Base-by-base conservation (phyloP, 306 rosid genomes). In the Fragaria iinumae region DNA sequence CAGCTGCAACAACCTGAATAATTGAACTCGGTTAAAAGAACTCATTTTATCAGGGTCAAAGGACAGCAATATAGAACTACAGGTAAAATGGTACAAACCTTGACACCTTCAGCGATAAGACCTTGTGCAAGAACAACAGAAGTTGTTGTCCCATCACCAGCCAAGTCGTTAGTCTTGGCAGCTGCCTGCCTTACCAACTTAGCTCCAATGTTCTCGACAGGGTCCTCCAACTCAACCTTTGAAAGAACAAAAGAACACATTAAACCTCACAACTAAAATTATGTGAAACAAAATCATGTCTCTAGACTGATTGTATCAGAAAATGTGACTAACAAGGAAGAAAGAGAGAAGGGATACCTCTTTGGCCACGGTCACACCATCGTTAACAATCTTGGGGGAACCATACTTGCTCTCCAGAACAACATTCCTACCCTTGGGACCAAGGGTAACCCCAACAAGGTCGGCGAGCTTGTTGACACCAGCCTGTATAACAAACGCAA, bases 391-490 rank as follows among this genome's bases (percentile, higher is more conserved):
- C 75, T 86, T 96, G 25, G 99, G 99, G 27, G 99, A 96, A 69
- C 99, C 99, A 76, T 96, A 96, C 81, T 96, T 96, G 93, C 99
- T 96, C 76, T 96, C 99, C 3, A 96, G 76, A 48, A 96, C 99
- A 67, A 96, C 99, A 83, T 96, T 96, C 83, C 99, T 91, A 47
- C 99, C 99, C 83, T 93, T 96, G 3, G 99, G 99, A 47, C 99
- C 99, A 79, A 96, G 99, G 0, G 99, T 96, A 67, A 96, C 99
- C 8, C 99, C 99, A 71, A 96, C 99, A 63, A 96, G 84, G 78
- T 96, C 99, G 34, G 99, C 98, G 29, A 96, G 99, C 89, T 96
- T 96, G 88, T 96, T 96, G 71, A 96, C 99, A 65, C 99, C 99
- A 53, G 68, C 86, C 99, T 96, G 86, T 41, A 77, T 69, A 55